Base-by-base conservation (phyloP, 352 stramenopile genomes). In the Phytopythium mirpurense region DNA sequence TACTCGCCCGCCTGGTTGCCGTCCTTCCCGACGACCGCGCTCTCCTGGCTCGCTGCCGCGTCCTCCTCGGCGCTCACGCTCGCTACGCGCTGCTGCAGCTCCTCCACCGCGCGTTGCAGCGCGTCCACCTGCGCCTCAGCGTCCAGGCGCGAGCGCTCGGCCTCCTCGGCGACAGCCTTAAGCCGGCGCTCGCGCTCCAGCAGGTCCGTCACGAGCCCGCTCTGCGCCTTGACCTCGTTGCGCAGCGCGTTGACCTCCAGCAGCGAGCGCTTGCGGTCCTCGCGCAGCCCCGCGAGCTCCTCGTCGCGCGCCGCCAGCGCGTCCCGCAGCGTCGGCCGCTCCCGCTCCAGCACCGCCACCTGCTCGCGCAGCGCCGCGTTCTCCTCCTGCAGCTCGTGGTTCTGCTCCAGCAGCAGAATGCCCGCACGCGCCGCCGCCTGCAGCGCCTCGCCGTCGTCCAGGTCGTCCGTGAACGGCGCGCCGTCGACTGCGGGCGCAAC, bases 391-490 rank as follows among this genome's bases (percentile, higher is more conserved):
- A 93, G 62, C 47, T 85, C 79, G 31, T 78, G 67, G 40, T 90
- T 93, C 52, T 79, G 70, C 63, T 93, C 82, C 44, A 93, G 57
- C 34, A 93, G 57, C 47, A 82, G 60, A 35, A 93, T 86, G 1
- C 82, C 82, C 16, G 76, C 76, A 35, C 82, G 79, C 12, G 79
- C 82, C 31, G 82, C 78, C 35, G 78, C 79, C 42, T 64, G 75
- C 18, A 90, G 68, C 43, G 75, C 70, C 32, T 88, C 74, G n/a
- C 83, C 70, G 36, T 85, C 78, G 44, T 86, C 74, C 49, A 77
- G 50, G 18, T 70, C 63, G 40, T 71, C 62, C 36, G 68, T 65
- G 40, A 24, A 37, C 44, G 44, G 44, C 26, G 44, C 26, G 4
- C 26, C 44, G 44, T 50, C 44, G 18, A 23, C 44, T 50, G 26